Base-by-base conservation (phyloP, 2,329 filamentous ascomycete species). In the Lasiodiplodia gonubiensis region DNA sequence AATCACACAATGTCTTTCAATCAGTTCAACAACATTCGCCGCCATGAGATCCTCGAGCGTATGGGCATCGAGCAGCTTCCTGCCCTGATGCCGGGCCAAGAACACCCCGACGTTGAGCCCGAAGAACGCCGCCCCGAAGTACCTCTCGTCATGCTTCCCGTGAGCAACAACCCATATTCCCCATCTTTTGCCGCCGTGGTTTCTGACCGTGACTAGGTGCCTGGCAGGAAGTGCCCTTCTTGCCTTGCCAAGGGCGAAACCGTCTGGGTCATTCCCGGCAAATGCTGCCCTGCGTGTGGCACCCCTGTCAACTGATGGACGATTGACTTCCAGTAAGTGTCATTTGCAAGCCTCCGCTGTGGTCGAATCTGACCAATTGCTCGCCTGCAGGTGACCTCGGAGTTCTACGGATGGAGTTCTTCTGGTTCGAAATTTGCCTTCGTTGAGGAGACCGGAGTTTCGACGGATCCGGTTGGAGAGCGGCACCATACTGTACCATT, bases 251-350 rank as follows among this genome's bases (percentile, higher is more conserved):
- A 77, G 52, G 78, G 78, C n/a, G 73, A 79, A 53, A 78, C 76
- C 2, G 76, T 80, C 2, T 80, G 78, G 78, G 78, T 80, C 23
- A 77, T 79, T 61, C 77, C 77, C 5, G 78, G 78, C 30, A 79
- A 79, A 67, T 76, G 75, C 70, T 80, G 78, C 68, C 76, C 77
- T 8, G 71, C 76, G 53, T 80, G 78, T 63, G 78, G 78, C 53
- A 79, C 77, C 61, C 76, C 77, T n/a, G 78, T 80, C 39, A 79
- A 78, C 67, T 80, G 35, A 46, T 48, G 23, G 33, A 42, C 48
- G 12, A 42, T 52, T 61, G 42, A 52, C 53, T 55, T 52, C 48
- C 23, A 42, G 35, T 51, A n/a, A 42, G 37, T 54, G 3, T 39
- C 21, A 21, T 18, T 52, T 30, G 14, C 27, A n/a, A 8, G 6